Conservation (phyloP, 2,329 filamentous ascomycete genomes). For the Cercospora sojina region DNA sequence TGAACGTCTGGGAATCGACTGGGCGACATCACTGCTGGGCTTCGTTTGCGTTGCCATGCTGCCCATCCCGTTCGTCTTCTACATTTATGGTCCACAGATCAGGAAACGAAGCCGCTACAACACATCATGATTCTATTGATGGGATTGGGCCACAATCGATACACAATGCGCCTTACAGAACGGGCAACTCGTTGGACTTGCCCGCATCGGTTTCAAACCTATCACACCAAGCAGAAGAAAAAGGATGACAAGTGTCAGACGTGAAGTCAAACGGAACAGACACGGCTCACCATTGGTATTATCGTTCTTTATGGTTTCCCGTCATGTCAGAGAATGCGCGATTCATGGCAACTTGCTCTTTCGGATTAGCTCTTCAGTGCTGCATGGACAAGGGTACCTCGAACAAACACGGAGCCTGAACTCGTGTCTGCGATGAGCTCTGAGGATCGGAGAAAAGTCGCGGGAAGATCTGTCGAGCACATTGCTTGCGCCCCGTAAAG, state of each 20-base stretch:
- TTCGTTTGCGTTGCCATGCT: conserved; percentile 43
- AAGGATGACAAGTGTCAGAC: background rate
- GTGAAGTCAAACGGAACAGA: background rate
- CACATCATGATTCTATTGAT: background rate
- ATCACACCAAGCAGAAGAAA: background rate
- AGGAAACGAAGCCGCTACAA: conserved; percentile 23
- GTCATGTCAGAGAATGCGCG: background rate
- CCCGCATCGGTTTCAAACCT: background rate
- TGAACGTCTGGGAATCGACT: conserved; percentile 41
- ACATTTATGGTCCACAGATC: conserved; percentile 33
- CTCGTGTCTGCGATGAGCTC: background rate
- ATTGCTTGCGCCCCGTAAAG: background rate
- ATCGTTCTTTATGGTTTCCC: background rate
- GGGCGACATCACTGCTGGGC: conserved; percentile 46
- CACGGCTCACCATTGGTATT: background rate
- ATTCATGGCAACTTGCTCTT: background rate
- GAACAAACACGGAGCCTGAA: background rate
- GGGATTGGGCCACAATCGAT: background rate
- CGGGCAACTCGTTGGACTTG: background rate
- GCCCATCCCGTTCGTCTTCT: conserved; percentile 42
- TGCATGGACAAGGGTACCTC: background rate
- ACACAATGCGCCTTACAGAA: background rate
- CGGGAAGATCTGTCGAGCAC: background rate
- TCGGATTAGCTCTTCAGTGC: background rate
- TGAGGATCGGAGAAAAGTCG: background rate